A percentile compares a stretch with the other conserved stretches of the same genome.
Conservation (phyloP, 73 alveolate genomes). For the Breviolum minutum region DNA sequence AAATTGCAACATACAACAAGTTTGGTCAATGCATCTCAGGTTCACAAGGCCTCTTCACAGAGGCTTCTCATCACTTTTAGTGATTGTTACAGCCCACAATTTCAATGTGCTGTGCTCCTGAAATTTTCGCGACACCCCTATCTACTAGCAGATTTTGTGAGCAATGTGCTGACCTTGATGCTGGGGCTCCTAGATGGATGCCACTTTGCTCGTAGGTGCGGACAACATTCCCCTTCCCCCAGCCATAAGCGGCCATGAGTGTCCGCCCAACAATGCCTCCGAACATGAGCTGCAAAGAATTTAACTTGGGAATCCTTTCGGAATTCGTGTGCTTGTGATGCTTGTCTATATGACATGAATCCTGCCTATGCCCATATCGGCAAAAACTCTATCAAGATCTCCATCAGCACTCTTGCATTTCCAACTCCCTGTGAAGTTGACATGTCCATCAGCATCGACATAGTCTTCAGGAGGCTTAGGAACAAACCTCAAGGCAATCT, state of each 20-base stretch:
- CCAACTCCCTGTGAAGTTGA: slow-evolving; percentile 29
- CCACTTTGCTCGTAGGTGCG: slow-evolving; percentile 32
- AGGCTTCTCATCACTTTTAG: too few species aligned
- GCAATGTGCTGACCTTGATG: too few species aligned
- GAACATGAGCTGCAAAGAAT: not conserved
- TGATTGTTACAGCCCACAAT: not conserved
- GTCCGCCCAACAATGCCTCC: not conserved
- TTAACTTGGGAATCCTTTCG: too few species aligned
- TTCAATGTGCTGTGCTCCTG: not conserved
- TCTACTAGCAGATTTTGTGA: too few species aligned
- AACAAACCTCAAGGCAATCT: not conserved
- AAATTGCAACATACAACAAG: too few species aligned
- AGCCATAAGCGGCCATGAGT: slow-evolving; percentile 22
- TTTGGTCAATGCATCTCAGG: too few species aligned
- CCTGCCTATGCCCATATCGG: slow-evolving; percentile 59
- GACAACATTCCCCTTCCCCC: slow-evolving; percentile 27
- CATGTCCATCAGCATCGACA: slow-evolving; percentile 31
- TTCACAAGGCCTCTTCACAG: too few species aligned
- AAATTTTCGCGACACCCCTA: not conserved
- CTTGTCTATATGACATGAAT: not conserved
- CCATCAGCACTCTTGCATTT: slow-evolving; percentile 25
- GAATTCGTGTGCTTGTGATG: not conserved
- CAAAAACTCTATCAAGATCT: slow-evolving; percentile 7
- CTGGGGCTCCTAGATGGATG: slow-evolving; percentile 20
- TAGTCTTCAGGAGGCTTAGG: slow-evolving; percentile 8